phyloP scores from a whole-genome alignment of 768 basidiomycete genomes.

The Suillus alpinus region DNA sequence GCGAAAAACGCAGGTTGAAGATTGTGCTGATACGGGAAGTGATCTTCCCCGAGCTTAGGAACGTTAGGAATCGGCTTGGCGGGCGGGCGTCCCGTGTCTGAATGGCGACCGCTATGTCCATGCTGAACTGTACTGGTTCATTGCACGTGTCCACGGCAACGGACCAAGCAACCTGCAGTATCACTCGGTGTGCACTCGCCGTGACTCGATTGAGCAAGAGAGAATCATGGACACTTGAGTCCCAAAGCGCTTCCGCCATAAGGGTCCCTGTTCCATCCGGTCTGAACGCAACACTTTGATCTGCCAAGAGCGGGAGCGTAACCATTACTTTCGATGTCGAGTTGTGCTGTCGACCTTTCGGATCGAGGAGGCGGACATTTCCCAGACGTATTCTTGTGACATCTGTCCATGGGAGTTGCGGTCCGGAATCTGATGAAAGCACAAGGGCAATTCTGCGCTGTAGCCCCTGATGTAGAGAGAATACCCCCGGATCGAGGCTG shows the following conservation, averaged over 20 bases:
- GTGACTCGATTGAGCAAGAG: slow-evolving; percentile 84
- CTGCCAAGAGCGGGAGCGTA: slow-evolving; percentile 70
- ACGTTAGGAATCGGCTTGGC: slow-evolving; percentile 71
- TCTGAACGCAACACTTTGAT: slow-evolving; percentile 71
- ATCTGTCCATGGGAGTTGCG: slow-evolving; percentile 84
- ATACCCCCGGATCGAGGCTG: slow-evolving; percentile 77
- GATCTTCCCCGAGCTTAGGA: slow-evolving; percentile 77
- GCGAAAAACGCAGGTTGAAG: slow-evolving; percentile 77
- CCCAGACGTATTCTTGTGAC: slow-evolving; percentile 76
- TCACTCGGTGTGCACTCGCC: slow-evolving; percentile 68
- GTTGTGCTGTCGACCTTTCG: slow-evolving; percentile 78
- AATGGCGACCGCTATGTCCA: slow-evolving; percentile 85
- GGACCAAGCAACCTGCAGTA: slow-evolving; percentile 74
- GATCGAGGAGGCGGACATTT: slow-evolving; percentile 81
- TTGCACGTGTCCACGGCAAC: slow-evolving; percentile 81
- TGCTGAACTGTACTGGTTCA: slow-evolving; percentile 84
- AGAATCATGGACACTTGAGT: slow-evolving; percentile 89
- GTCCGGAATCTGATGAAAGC: slow-evolving; percentile 85
- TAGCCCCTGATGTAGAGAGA: slow-evolving; percentile 89
- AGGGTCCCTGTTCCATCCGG: slow-evolving; percentile 81
- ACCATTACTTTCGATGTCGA: slow-evolving; percentile 69
- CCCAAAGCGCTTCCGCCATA: slow-evolving; percentile 79
- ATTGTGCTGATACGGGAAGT: slow-evolving; percentile 79
- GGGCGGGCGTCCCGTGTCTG: slow-evolving; percentile 81
- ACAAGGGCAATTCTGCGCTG: slow-evolving; percentile 79